phyloP scores from a whole-genome alignment of 2,329 filamentous ascomycete genomes.

The Colletotrichum camelliae region DNA sequence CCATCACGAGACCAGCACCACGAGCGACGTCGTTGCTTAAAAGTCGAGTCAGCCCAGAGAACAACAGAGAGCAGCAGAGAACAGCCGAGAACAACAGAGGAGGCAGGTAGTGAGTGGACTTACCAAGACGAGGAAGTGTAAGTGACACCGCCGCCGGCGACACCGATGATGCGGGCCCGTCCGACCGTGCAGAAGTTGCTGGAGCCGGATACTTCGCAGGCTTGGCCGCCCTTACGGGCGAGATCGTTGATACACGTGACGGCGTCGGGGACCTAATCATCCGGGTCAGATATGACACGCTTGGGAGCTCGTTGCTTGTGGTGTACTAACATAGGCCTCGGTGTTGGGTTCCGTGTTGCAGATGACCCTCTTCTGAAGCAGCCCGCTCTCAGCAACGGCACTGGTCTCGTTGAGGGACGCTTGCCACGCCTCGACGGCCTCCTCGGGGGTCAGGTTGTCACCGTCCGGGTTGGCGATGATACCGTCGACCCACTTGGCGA shows the following conservation, averaged over 20 bases:
- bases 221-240: background rate
- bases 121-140: constrained; percentile 6
- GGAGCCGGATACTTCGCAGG: background rate
- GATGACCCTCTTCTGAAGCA: background rate
- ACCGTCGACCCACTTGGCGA: constrained; percentile 11
- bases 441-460: constrained; percentile 5
- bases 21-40: constrained; percentile 17
- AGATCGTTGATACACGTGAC: constrained; percentile 16
- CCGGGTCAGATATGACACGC: background rate
- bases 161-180: background rate
- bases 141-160: background rate
- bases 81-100: background rate
- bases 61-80: background rate
- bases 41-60: background rate
- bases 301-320: background rate
- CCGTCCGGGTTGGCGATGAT: constrained; percentile 19
- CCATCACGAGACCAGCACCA: constrained; percentile 11
- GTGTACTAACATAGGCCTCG: background rate
- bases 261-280: constrained; percentile 4
- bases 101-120: background rate
- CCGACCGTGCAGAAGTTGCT: background rate
- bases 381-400: background rate
- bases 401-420: background rate
- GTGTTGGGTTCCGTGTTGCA: background rate
- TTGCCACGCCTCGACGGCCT: constrained; percentile 4